Evolutionary conservation across 169 alveolate genomes (phyloP).

Genomic region (Eimeria sp.): DNA sequence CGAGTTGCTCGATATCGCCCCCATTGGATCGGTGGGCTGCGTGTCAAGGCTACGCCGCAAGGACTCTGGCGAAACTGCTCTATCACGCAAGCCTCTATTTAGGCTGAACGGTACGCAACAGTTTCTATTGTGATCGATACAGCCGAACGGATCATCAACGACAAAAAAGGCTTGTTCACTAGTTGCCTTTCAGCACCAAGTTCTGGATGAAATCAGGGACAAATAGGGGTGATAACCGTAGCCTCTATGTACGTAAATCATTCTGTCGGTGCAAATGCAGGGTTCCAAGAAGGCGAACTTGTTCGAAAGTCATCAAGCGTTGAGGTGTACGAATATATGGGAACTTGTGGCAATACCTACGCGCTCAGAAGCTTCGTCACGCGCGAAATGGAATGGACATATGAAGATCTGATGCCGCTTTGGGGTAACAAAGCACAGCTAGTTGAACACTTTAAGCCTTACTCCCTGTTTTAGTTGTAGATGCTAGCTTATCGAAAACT

Average conservation of each 20-base stretch:
- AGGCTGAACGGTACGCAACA: constrained; percentile 39
- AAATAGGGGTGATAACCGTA: too few relatives aligned
- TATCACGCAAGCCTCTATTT: constrained; percentile 21
- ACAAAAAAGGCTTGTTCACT: not conserved
- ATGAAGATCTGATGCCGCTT: constrained; percentile 60
- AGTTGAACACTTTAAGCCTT: not conserved
- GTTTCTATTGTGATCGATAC: not conserved
- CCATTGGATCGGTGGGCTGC: constrained; percentile 19
- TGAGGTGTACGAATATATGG: constrained; percentile 72
- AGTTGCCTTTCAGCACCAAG: not conserved
- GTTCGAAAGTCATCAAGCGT: constrained; percentile 53
- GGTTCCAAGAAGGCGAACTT: constrained; percentile 60
- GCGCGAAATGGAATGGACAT: constrained; percentile 42
- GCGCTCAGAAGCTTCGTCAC: constrained; percentile 31
- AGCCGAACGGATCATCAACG: not conserved
- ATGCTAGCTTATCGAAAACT: not conserved
- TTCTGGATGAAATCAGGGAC: not conserved
- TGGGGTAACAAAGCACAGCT: constrained; percentile 26
- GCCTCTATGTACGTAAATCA: not conserved
- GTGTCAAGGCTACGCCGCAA: constrained; percentile 64
- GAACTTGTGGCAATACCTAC: constrained; percentile 40
- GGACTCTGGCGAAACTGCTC: constrained; percentile 20
- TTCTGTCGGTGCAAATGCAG: not conserved
- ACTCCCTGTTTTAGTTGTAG: not conserved
- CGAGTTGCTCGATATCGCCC: constrained; percentile 52